Base-by-base conservation (phyloP, 2,329 filamentous ascomycete genomes). In the Cordyceps fumosorosea region DNA sequence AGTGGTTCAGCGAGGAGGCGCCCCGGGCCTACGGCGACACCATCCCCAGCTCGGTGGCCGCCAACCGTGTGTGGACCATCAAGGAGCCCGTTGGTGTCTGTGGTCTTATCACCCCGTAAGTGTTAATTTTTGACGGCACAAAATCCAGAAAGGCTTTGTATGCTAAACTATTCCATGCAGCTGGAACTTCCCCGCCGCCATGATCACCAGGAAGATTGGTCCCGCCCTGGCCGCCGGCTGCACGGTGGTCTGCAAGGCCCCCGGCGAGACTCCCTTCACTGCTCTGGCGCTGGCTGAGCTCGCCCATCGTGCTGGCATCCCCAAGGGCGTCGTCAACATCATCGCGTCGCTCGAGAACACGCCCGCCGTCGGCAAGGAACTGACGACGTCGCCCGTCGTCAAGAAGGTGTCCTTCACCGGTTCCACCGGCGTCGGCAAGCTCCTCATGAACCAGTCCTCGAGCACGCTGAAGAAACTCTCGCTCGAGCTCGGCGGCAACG, bases 361-460 rank as follows among this genome's bases (percentile, higher is more conserved):
- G 0, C 81, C 88, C 14, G 86, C 88, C 67, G 84, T 98, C 3
- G 93, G 93, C 62, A 80, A 88, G 73, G 77, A 85, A 22, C 81
- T 98, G 61, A 96, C 91, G 12, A 89, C 89, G 0, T 71, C 74
- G 69, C 84, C 89, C 3, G 85, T 82, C 2, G 81, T 99, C 66
- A 89, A 89, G 73, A 98, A 98, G 76, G 84, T 98, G 50, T 96
- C 91, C 16, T 99, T 99, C 75, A 98, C 95, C 0, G 95, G 95
- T 56, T 97, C 77, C 24, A 89, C 86, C 0, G 75, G 71, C 51
- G 85, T 89, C 44, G 86, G 86, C 37, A 88, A 88, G 73, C 80
- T 88, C 7, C 84, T 99, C 60, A 96, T 97, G 92, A 89, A 90
- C 78, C 93, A 97, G 76, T 88, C 89, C 12, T 85, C 92, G 0